Conservation (phyloP, 1,139 yeast species). For the Dujonia santamariae region DNA sequence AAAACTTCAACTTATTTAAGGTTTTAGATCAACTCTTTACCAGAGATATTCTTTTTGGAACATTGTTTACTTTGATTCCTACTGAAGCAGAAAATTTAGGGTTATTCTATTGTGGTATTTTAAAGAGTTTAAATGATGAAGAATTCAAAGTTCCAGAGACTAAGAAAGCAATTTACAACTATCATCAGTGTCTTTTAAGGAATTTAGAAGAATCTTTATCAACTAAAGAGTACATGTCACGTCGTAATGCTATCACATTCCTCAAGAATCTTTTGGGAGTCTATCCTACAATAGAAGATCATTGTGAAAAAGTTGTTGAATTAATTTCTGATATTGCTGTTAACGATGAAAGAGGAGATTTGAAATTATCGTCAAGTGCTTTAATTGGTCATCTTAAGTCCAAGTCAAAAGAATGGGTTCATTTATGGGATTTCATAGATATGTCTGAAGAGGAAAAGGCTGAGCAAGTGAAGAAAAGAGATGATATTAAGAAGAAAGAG, state of each 20-base stretch:
- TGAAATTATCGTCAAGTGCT: slow-evolving; percentile 77
- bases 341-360: slow-evolving; percentile 72
- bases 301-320: slow-evolving; percentile 53
- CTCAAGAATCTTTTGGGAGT: slow-evolving; percentile 63
- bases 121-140: slow-evolving; percentile 38
- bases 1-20: slow-evolving; percentile 41
- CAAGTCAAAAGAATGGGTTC: slow-evolving; percentile 54
- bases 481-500: slow-evolving; percentile 15
- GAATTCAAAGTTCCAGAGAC: slow-evolving; percentile 24
- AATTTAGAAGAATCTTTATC: slow-evolving; percentile 49
- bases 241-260: slow-evolving; percentile 78
- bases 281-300: slow-evolving; percentile 70
- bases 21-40: slow-evolving; percentile 51
- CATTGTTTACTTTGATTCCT: slow-evolving; percentile 70
- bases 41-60: slow-evolving; percentile 50
- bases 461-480: slow-evolving; percentile 20
- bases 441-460: slow-evolving; percentile 34
- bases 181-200: slow-evolving; percentile 51
- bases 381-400: slow-evolving; percentile 70
- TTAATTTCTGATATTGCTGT: slow-evolving; percentile 47
- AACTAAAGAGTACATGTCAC: slow-evolving; percentile 69
- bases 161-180: slow-evolving; percentile 45
- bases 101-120: slow-evolving; percentile 59
- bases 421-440: slow-evolving; percentile 54
- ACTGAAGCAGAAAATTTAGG: slow-evolving; percentile 84